Percentiles rank a stretch among this genome's conserved stretches.
Conservation (phyloP, 495 filamentous ascomycete genomes). For the Podospora didyma region DNA sequence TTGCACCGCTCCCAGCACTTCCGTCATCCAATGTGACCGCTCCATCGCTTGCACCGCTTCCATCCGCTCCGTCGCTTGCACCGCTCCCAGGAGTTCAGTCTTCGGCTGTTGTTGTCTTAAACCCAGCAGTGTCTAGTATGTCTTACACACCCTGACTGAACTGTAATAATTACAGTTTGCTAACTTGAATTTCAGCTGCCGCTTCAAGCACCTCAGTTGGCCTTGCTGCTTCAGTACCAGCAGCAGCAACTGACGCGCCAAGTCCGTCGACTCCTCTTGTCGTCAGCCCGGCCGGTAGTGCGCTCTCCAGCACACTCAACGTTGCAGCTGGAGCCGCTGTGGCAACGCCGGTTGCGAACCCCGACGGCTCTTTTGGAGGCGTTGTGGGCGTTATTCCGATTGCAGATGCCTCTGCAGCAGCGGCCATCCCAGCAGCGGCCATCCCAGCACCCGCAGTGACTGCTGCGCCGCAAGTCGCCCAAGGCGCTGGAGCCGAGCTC, state of each 20-base stretch:
- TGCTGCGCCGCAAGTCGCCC: conserved; percentile 20
- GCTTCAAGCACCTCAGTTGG: neutral
- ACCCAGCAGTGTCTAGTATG: neutral
- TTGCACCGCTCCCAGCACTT: neutral
- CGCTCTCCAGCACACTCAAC: conserved; percentile 4
- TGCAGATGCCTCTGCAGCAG: conserved; percentile 5
- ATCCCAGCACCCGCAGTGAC: conserved; percentile 16
- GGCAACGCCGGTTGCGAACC: conserved; percentile 1
- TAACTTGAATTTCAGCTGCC: neutral
- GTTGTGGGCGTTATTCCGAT: conserved; percentile 16
- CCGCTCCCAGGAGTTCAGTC: neutral
- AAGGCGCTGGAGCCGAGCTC: conserved; percentile 16
- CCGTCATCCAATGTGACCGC: neutral
- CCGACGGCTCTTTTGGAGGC: conserved; percentile 23
- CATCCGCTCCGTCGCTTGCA: neutral
- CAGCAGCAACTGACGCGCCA: neutral
- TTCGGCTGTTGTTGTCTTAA: neutral
- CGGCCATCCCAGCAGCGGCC: conserved; percentile 7
- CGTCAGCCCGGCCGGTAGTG: neutral
- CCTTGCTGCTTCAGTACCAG: neutral
- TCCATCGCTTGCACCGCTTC: neutral
- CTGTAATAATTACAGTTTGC: no score
- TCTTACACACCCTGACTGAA: no score
- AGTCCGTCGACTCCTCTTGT: neutral
- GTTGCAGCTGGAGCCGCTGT: neutral